A percentile compares a stretch with the other conserved stretches of the same genome.
phyloP scores from a whole-genome alignment of 306 rosid species.

The Cicer bijugum region DNA sequence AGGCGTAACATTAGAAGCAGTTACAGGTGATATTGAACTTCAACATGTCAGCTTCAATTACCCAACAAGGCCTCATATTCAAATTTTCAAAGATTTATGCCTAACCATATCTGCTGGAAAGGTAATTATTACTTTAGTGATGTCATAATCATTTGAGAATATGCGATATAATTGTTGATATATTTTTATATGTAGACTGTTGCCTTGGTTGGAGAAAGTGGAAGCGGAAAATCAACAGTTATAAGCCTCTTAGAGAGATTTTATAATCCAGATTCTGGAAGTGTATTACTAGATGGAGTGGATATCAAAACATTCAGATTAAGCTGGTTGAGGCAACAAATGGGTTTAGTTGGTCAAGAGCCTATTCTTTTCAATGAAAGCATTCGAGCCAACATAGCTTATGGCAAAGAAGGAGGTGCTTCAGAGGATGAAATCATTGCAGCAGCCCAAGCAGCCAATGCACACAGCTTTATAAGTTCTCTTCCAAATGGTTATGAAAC shows the following conservation, averaged over 20 bases:
- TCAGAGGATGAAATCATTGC: slow-evolving; percentile 71
- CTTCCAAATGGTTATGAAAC: slow-evolving; percentile 73
- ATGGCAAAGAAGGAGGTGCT: slow-evolving; percentile 62
- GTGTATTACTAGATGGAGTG: slow-evolving; percentile 60
- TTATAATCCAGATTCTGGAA: slow-evolving; percentile 72
- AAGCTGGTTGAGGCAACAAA: slow-evolving; percentile 84
- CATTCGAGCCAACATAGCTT: slow-evolving; percentile 76
- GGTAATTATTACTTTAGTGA: slow-evolving; percentile 51
- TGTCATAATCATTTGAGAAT: not conserved
- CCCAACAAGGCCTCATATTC: slow-evolving; percentile 75
- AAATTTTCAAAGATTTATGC: slow-evolving; percentile 66
- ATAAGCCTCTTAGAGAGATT: slow-evolving; percentile 81
- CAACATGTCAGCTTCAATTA: slow-evolving; percentile 69
- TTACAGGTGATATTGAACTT: slow-evolving; percentile 64
- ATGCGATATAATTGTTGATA: slow-evolving; percentile 11
- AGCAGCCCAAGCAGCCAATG: slow-evolving; percentile 79
- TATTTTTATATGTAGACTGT: slow-evolving; percentile 54
- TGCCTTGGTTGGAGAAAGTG: slow-evolving; percentile 97
- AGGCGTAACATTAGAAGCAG: slow-evolving; percentile 53
- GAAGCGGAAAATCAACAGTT: slow-evolving; percentile 86
- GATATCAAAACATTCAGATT: slow-evolving; percentile 57
- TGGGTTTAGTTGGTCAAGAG: slow-evolving; percentile 94
- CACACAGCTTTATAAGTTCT: slow-evolving; percentile 69
- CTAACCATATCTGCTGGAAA: slow-evolving; percentile 74
- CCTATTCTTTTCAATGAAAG: slow-evolving; percentile 86